A percentile compares a stretch with the other conserved stretches of the same genome.
phyloP scores from a whole-genome alignment of 139 green algal genomes.

The Chlorella sp. region DNA sequence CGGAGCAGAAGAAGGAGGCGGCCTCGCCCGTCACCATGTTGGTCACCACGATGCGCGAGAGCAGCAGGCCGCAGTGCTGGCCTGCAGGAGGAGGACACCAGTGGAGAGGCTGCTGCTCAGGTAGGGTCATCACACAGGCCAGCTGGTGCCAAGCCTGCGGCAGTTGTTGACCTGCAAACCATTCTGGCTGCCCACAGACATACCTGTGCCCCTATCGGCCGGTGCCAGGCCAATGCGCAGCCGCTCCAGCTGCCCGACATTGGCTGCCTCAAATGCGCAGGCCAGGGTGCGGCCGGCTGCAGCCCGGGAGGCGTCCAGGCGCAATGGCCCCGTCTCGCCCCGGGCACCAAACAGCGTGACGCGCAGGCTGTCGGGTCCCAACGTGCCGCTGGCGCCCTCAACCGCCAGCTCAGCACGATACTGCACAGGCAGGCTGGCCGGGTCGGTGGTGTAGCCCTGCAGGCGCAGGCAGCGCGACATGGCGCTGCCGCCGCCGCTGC shows the following conservation, averaged over 20 bases:
- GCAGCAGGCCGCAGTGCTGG: conserved; percentile 3
- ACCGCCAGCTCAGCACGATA: neutral
- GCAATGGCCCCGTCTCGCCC: conserved; percentile 6
- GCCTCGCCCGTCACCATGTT: conserved; percentile 16
- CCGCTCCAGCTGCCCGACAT: conserved; percentile 20
- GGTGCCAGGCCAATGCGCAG: conserved; percentile 26
- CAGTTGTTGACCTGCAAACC: too few relatives aligned
- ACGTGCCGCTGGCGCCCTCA: neutral
- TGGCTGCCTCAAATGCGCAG: neutral
- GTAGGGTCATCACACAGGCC: too few relatives aligned
- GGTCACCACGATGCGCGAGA: neutral
- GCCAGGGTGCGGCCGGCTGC: neutral
- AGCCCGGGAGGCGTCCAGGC: conserved; percentile 9
- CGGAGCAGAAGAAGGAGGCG: conserved; percentile 18
- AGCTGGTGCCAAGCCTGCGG: too few relatives aligned
- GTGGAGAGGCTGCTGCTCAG: too few relatives aligned
- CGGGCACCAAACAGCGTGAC: conserved; percentile 10
- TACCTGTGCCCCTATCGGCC: too few relatives aligned
- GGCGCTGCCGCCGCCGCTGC: neutral
- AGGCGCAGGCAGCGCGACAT: conserved; percentile 26
- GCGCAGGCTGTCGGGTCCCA: conserved; percentile 5
- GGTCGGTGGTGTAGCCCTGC: conserved; percentile 28
- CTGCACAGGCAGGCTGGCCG: conserved; percentile 16
- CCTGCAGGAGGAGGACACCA: too few relatives aligned
- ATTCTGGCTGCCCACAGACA: too few relatives aligned